These are phyloP conservation scores for Biscutella auriculata DNA, from an alignment of 441 rosid species.

Conservation along the genomic window DNA sequence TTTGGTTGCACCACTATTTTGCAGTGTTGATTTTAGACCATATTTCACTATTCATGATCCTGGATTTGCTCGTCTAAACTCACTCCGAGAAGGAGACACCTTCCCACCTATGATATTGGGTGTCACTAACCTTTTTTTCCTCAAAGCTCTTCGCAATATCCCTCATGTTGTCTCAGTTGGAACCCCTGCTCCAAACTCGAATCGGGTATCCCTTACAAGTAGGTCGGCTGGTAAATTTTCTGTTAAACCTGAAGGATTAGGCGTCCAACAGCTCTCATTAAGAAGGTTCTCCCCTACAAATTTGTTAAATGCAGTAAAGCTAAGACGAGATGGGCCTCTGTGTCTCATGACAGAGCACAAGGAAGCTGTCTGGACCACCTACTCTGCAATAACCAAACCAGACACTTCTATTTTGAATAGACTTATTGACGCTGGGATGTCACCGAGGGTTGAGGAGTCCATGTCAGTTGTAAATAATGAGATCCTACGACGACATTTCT, in stretches of 20 bases:
- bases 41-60: conserved; percentile 97
- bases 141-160: conserved; percentile 75
- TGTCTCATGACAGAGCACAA: conserved; percentile 97
- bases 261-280: conserved; percentile 68
- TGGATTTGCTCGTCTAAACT: conserved; percentile 55
- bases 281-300: conserved; percentile 81
- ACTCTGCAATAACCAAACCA: conserved; percentile 73
- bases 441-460: conserved; percentile 94
- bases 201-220: conserved; percentile 37
- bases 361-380: conserved; percentile 93
- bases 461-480: conserved; percentile 98
- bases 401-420: conserved; percentile 92
- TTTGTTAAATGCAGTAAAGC: conserved; percentile 67
- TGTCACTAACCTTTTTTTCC: conserved; percentile 90
- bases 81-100: conserved; percentile 58
- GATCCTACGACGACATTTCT: conserved; percentile 85
- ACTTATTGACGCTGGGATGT: conserved; percentile 88
- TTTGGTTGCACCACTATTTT: conserved; percentile 77
- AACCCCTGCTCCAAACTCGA: conserved; percentile 53
- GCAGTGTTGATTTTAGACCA: conserved; percentile 91
- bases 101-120: conserved; percentile 94
- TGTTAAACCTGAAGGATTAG: conserved; percentile 61
- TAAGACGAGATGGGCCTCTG: conserved; percentile 90
- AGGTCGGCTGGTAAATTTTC: conserved; percentile 57
- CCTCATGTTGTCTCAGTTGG: conserved; percentile 95